Conservation (phyloP, 129 eudicot species). For the Ambrosia trifida region DNA sequence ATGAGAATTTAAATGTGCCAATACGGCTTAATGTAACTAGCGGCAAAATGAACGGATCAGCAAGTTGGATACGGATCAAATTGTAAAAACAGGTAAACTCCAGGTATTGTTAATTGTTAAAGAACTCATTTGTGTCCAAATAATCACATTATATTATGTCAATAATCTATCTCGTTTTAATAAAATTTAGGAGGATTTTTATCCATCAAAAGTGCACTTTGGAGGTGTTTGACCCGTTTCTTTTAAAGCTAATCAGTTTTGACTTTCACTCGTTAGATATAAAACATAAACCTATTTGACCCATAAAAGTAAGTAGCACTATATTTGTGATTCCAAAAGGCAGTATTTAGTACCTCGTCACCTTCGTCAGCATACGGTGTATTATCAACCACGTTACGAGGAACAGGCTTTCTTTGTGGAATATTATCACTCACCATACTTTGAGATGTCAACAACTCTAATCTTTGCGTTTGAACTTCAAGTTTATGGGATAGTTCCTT, state of each 20-base stretch:
- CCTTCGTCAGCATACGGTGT: slow-evolving; percentile 92
- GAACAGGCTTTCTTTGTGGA: slow-evolving; percentile 48
- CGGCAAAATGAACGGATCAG: neutral
- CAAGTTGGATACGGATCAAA: neutral
- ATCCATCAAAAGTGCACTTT: neutral
- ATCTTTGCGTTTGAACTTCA: slow-evolving; percentile 95
- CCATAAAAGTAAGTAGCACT: neutral
- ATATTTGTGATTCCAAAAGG: neutral
- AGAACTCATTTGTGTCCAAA: neutral
- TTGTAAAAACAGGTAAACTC: neutral
- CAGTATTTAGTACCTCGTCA: slow-evolving; percentile 64
- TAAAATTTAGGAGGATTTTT: neutral
- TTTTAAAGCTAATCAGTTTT: neutral
- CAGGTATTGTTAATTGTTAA: neutral
- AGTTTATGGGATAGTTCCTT: slow-evolving; percentile 86
- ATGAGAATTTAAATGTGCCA: neutral
- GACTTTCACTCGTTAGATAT: neutral
- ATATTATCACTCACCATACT: slow-evolving; percentile 68
- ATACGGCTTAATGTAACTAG: neutral
- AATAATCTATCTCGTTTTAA: neutral
- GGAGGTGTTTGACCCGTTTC: neutral
- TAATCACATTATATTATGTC: neutral
- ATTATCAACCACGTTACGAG: slow-evolving; percentile 48
- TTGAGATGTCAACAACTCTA: slow-evolving; percentile 89
- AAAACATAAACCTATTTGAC: neutral